phyloP scores from a whole-genome alignment of 495 filamentous ascomycete genomes.

The Aspergillus sparsus region DNA sequence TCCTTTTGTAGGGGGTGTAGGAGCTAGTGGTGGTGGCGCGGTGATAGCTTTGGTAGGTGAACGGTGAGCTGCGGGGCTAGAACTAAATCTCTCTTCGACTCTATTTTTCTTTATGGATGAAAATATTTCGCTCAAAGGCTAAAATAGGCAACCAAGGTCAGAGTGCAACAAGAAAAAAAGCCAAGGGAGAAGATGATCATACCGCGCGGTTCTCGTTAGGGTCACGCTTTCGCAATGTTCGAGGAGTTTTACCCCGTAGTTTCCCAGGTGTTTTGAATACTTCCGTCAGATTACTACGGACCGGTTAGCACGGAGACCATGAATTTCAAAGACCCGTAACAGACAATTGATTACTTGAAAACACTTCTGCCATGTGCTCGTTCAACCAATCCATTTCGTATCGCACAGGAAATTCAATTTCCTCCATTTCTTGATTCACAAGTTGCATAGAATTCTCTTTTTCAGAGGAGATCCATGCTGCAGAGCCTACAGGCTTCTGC shows the following conservation, averaged over 20 bases:
- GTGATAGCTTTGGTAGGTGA: constrained; percentile 36
- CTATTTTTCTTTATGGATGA: constrained; percentile 52
- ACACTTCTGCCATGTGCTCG: constrained; percentile 94
- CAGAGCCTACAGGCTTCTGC: constrained; percentile 61
- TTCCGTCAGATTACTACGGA: constrained; percentile 75
- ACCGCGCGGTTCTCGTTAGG: constrained; percentile 68
- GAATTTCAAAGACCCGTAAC: constrained; percentile 31
- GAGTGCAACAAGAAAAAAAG: constrained; percentile 4
- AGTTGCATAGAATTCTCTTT: constrained; percentile 63
- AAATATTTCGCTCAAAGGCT: constrained; percentile 88
- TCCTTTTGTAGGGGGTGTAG: constrained; percentile 24
- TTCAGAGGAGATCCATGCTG: constrained; percentile 68
- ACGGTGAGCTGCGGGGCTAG: constrained; percentile 39
- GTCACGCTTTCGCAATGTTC: constrained; percentile 72
- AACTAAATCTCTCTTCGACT: constrained; percentile 37
- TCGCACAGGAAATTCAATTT: constrained; percentile 82
- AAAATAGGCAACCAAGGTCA: constrained; percentile 22
- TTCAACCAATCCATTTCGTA: constrained; percentile 96
- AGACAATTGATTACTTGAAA: constrained; percentile 80
- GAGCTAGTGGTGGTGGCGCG: constrained; percentile 20
- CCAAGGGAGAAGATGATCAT: constrained; percentile 29
- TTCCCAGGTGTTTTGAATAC: constrained; percentile 97
- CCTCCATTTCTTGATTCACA: constrained; percentile 74
- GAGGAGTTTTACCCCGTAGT: constrained; percentile 88
- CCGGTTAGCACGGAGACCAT: constrained; percentile 36